A percentile compares a stretch with the other conserved stretches of the same genome.
phyloP scores from a whole-genome alignment of 2,329 filamentous ascomycete species.

The Fusarium mexicanum region DNA sequence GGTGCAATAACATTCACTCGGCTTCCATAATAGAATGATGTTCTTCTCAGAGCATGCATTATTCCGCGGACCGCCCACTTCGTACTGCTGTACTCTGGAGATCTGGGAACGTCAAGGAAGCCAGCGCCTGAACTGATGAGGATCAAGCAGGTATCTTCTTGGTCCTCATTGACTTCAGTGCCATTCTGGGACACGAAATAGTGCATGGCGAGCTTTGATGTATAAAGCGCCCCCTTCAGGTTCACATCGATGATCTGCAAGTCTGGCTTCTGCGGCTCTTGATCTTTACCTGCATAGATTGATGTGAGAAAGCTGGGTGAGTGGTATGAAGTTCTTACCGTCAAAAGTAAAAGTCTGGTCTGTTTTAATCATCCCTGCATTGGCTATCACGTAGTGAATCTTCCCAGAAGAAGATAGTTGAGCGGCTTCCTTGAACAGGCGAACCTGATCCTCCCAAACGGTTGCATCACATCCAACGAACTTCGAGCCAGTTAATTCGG shows the following conservation, averaged over 20 bases:
- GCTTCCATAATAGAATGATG: not conserved
- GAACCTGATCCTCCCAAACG: not conserved
- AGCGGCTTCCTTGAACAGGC: not conserved
- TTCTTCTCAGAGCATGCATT: slow-evolving; percentile 4
- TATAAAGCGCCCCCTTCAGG: not conserved
- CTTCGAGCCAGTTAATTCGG: not conserved
- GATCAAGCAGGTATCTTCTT: not conserved
- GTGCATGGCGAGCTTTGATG: not conserved
- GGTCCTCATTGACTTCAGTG: accelerated
- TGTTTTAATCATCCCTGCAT: not conserved
- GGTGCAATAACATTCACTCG: not conserved
- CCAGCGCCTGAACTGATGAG: not conserved
- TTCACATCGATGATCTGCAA: not conserved
- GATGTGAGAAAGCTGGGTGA: not conserved
- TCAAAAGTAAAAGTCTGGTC: slow-evolving; percentile 1
- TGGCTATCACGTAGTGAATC: not conserved
- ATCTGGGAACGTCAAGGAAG: not conserved
- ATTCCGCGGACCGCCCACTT: slow-evolving; percentile 13
- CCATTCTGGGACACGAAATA: not conserved
- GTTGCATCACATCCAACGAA: not conserved
- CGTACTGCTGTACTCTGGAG: slow-evolving; percentile 4
- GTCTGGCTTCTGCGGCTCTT: not conserved
- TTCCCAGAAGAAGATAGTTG: not conserved
- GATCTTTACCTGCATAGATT: not conserved
- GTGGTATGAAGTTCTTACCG: not conserved